Evolutionary conservation across 1,284 basidiomycete genomes (phyloP), one percentile per base, ranked within the genome.

Genomic region (Leccinum laetum): DNA sequence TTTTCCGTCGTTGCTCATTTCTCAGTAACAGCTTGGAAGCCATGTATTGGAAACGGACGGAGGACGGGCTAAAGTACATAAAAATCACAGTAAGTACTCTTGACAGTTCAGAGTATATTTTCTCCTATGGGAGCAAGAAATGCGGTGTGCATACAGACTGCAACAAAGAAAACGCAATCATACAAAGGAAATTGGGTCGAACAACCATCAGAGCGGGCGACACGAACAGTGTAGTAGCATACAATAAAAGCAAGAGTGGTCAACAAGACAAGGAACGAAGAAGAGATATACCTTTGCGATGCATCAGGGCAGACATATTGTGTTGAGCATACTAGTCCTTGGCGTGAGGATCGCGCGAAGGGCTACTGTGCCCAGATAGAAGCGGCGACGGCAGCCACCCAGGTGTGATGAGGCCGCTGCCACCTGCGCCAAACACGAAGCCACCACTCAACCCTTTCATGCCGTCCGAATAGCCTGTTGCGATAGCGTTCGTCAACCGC

Each of bases 401-500:
- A n/a, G 75, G 77, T 24, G 77, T 79, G 53, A 79, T 79, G 9
- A 76, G 75, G 24, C 73, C 91, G 69, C 89, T 92, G 11, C 92
- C 92, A 24, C 90, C 90, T 2, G 88, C 84, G 9, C 92, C 92
- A 71, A 89, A 94, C 41, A 93, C 87, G 73, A 93, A 94, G 4
- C 92, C 92, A 39, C 91, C 92, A 68, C 87, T 90, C 18, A 94
- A 79, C 4, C 90, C 91, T 74, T 93, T 92, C 79, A 92, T 83
- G 24, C 86, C 83, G 69, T 90, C 90, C 58, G 86, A 85, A 70
- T 91, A 94, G 1, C 92, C 92, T 93, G 68, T 68, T 61, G 52
- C 68, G 61, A 63, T 39, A 29, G 4, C 18, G 49, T 61, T 59
- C 26, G 35, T 77, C 55, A 76, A 58, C 58, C 37, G 57, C 14